Evolutionary conservation across 1,284 basidiomycete species (phyloP).

Genomic region (Vanrija humicola): DNA sequence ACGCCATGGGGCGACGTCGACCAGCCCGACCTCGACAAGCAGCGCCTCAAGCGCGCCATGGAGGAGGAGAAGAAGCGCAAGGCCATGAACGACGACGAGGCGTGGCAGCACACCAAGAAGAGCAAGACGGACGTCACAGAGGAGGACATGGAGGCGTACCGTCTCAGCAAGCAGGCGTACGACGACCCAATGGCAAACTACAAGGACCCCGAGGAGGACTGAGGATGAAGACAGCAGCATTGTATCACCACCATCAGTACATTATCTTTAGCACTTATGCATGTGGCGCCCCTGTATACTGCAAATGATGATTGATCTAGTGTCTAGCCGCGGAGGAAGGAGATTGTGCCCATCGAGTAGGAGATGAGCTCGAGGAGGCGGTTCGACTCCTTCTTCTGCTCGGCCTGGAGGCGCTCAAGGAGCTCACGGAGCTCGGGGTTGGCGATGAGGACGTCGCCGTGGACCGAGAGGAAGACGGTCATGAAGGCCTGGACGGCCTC

Average conservation of each 20-base stretch:
- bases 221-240: not conserved
- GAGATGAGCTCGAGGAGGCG: conserved; percentile 54
- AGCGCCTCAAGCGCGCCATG: conserved; percentile 64
- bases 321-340: conserved; percentile 34
- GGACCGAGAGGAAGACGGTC: conserved; percentile 75
- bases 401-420: conserved; percentile 58
- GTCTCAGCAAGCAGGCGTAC: conserved; percentile 39
- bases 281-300: not conserved
- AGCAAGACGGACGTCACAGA: conserved; percentile 72
- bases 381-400: conserved; percentile 68
- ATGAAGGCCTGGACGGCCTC: conserved; percentile 91
- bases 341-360: conserved; percentile 47
- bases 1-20: conserved; percentile 70
- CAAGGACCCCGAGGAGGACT: conserved; percentile 26
- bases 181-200: conserved; percentile 52
- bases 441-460: conserved; percentile 71
- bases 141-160: conserved; percentile 69
- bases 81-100: conserved; percentile 58
- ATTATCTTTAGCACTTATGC: not conserved
- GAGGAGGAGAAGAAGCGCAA: conserved; percentile 74
- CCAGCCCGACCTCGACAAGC: conserved; percentile 62
- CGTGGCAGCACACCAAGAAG: conserved; percentile 47
- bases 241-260: conserved; percentile 3
- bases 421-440: conserved; percentile 61
- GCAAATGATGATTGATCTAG: not conserved